Conservation (phyloP, 2,329 filamentous ascomycete genomes). For the Bimuria novae-zelandiae region DNA sequence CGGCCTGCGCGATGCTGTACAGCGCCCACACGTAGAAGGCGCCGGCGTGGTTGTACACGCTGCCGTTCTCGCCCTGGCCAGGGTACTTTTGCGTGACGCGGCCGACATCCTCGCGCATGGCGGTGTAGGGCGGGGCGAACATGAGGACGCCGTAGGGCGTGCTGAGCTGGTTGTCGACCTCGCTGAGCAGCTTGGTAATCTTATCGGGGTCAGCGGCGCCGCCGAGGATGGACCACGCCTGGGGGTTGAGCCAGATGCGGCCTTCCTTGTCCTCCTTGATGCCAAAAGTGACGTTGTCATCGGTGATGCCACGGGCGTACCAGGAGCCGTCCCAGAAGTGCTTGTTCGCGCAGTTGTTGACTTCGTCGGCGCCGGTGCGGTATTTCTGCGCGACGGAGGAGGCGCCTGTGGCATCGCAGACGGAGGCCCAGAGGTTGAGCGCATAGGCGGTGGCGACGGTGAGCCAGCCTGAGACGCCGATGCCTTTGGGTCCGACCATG, state of each 20-base stretch:
- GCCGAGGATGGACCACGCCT: slow-evolving; percentile 60
- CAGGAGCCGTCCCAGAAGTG: slow-evolving; percentile 62
- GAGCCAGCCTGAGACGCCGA: slow-evolving; percentile 63
- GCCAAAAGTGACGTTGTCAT: slow-evolving; percentile 59
- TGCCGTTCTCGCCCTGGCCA: slow-evolving; percentile 62
- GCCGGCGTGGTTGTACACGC: slow-evolving; percentile 63
- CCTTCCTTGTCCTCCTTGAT: slow-evolving; percentile 57
- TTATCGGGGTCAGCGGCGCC: slow-evolving; percentile 55
- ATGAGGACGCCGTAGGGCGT: slow-evolving; percentile 61
- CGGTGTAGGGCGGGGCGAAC: slow-evolving; percentile 60
- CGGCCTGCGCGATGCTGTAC: slow-evolving; percentile 56
- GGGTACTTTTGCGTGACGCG: slow-evolving; percentile 64
- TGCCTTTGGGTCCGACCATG: slow-evolving; percentile 64
- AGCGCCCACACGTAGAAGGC: slow-evolving; percentile 61
- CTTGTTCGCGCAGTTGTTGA: slow-evolving; percentile 57
- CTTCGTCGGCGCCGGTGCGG: slow-evolving; percentile 50
- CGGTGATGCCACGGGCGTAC: slow-evolving; percentile 63
- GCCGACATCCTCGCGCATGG: slow-evolving; percentile 63
- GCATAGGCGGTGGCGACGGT: slow-evolving; percentile 61
- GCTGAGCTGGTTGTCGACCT: slow-evolving; percentile 57
- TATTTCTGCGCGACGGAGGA: slow-evolving; percentile 52
- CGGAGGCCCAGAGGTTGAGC: slow-evolving; percentile 58
- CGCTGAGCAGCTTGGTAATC: slow-evolving; percentile 51
- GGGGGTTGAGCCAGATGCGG: slow-evolving; percentile 63
- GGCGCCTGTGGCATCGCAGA: slow-evolving; percentile 54